Evolutionary conservation across 2,329 filamentous ascomycete species (phyloP), one percentile per base, ranked within the genome.

Genomic region (Aureobasidium lini): DNA sequence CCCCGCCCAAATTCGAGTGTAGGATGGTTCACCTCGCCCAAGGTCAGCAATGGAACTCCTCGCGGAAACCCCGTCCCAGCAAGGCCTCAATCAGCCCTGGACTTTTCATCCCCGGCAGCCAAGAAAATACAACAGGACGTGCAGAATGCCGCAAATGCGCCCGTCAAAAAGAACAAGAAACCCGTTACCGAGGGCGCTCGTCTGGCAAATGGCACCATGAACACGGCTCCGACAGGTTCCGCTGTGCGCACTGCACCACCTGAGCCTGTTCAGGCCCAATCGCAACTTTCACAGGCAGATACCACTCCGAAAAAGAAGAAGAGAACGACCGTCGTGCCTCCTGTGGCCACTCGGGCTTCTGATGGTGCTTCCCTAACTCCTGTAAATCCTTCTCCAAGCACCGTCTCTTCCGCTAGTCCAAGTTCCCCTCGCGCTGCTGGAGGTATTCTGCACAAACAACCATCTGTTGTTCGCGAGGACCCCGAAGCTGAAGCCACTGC

Each of bases 131-230:
- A 72, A 46, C 69, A 72, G 48, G 62, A 66, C 5, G 65, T 74
- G 23, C 72, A 72, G 53, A 71, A 68, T 59, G 72, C 72, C 3
- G 68, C 71, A 11, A 65, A 68, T 37, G 67, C 66, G 44, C 75
- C 75, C 10, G 74, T 77, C 7, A 76, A 72, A 62, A 76, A 72
- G 62, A 76, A 73, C 60, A 70, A 71, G 43, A 71, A 70, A 42
- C 61, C 67, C 15, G 69, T 70, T 8, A 65, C 67, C 3, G 68
- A 75, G 56, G 76, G 76, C 23, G 69, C 70, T 29, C 72, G 75
- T 62, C 66, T 79, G 16, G 68, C 74, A 4, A 67, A 81, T 61
- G 84, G 82, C 11, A 82, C 79, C 9, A 74, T 85, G 65, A 75
- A 76, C 10, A 77, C 66, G 23, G 71, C 80, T 65, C 72, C 77